These are phyloP conservation scores for Trichoderma erinaceum DNA, from an alignment of 495 filamentous ascomycete genomes.

Conservation along the genomic window DNA sequence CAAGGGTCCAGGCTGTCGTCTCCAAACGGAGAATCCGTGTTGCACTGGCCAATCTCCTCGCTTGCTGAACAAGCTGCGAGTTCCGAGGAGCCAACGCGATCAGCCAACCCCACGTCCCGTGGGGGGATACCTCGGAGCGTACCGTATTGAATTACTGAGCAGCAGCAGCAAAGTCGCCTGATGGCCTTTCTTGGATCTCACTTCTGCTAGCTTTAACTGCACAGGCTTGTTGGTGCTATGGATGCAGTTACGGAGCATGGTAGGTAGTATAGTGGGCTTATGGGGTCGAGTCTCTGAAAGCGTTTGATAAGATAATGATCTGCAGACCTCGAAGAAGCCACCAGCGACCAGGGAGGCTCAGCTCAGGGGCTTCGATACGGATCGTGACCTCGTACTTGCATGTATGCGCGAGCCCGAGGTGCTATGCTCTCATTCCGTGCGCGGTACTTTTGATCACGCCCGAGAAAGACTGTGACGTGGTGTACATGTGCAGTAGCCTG, in stretches of 20 bases:
- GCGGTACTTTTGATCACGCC: constrained; percentile 12
- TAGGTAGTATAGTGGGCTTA: not conserved
- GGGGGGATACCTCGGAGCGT: not conserved
- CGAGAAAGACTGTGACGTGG: constrained; percentile 1
- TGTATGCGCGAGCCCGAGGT: not conserved
- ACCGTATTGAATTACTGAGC: not conserved
- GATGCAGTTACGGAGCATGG: not conserved
- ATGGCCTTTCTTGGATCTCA: not conserved
- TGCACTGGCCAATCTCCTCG: constrained; percentile 3
- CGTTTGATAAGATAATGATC: constrained; percentile 14
- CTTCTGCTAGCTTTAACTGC: not conserved
- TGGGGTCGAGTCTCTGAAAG: not conserved
- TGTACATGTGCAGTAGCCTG: not conserved
- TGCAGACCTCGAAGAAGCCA: not conserved
- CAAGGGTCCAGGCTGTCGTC: not conserved
- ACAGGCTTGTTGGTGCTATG: not conserved
- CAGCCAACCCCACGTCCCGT: constrained; percentile 6
- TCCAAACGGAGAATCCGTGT: not conserved
- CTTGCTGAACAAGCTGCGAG: not conserved
- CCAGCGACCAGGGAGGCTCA: not conserved
- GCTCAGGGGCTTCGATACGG: constrained; percentile 10
- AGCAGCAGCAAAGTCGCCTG: not conserved
- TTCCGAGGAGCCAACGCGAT: constrained; percentile 1
- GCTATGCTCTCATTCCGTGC: constrained; percentile 3
- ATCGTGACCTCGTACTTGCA: constrained; percentile 5